Base-by-base conservation (phyloP, 345 rosid species). In the Rhizophora apiculata region DNA sequence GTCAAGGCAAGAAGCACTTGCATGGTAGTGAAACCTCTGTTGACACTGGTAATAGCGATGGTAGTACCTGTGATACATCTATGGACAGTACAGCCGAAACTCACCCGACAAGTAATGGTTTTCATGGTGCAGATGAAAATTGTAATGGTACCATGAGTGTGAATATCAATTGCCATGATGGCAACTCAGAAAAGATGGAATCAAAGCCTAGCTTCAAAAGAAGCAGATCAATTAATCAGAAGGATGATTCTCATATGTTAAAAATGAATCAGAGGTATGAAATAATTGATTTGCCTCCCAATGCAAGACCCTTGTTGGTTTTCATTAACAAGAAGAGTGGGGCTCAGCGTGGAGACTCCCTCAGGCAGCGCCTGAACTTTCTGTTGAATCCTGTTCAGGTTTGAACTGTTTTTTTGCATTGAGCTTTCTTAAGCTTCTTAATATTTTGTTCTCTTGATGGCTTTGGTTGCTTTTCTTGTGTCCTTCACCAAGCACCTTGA, bases 271-370 rank as follows among this genome's bases (percentile, higher is more conserved):
- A 87, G 72, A 88, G 83, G 81, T 86, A 88, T 79, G 98, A 95
- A 80, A 71, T 73, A 60, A 73, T 61, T 11, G 89, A 90, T 73
- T 75, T 85, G 67, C 87, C 90, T 54, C 74, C 81, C 16, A 89
- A 84, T 74, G 86, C 85, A 36, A 84, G 92, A 73, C 96, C 96
- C 19, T 84, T 90, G 62, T 75, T 90, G 72, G 96, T 90, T 68
- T 88, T 90, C 58, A 85, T 90, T 60, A 90, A 90, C 80, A 84
- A 87, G 72, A 90, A 86, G 79, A 90, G 96, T 29, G 96, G 96
- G 62, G 96, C 90, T 63, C 93, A 84, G 75, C 88, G 76, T 54
- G 96, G 96, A 68, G 86, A 82, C 72, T 84, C 81, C 66, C 90
- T 90, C 24, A 87, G 85, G 58, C 82, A 90, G 74, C 85, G 92